Conservation (phyloP, 306 rosid genomes). For the Sesbania bispinosa region DNA sequence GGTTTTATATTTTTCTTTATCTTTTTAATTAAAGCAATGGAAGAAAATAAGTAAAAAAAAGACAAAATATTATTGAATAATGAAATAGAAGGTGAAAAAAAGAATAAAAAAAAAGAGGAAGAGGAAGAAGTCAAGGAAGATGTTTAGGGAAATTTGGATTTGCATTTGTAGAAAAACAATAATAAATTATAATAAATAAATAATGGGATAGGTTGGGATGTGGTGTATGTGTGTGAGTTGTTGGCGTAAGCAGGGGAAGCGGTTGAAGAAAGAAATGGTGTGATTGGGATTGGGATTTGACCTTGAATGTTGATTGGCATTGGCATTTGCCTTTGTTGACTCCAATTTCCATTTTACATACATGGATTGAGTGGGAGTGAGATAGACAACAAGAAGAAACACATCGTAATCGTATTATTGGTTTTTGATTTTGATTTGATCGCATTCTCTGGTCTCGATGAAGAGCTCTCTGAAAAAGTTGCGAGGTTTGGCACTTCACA, state of each 20-base stretch:
- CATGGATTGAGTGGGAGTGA: neutral
- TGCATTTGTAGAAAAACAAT: neutral
- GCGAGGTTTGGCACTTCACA: slow-evolving; percentile 74
- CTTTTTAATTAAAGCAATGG: no score
- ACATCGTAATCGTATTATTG: no score
- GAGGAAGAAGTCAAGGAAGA: slow-evolving; percentile 5
- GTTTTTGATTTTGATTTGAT: no score
- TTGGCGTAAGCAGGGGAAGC: slow-evolving; percentile 34
- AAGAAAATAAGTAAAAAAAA: no score
- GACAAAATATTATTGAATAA: no score
- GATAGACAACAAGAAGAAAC: neutral
- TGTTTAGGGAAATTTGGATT: neutral
- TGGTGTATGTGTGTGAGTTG: neutral
- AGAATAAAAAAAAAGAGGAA: no score
- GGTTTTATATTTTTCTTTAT: no score
- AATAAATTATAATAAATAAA: neutral
- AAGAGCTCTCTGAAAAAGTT: slow-evolving; percentile 74
- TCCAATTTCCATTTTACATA: neutral
- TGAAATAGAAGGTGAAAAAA: no score
- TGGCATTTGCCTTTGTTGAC: neutral
- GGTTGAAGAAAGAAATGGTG: slow-evolving; percentile 32
- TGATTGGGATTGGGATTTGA: slow-evolving; percentile 13
- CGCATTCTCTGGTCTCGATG: slow-evolving; percentile 21
- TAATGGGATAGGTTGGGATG: neutral
- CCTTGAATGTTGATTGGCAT: neutral